Percentiles rank a stretch among this genome's conserved stretches.
phyloP scores from a whole-genome alignment of 2,329 filamentous ascomycete species.

The Knufia fluminis region DNA sequence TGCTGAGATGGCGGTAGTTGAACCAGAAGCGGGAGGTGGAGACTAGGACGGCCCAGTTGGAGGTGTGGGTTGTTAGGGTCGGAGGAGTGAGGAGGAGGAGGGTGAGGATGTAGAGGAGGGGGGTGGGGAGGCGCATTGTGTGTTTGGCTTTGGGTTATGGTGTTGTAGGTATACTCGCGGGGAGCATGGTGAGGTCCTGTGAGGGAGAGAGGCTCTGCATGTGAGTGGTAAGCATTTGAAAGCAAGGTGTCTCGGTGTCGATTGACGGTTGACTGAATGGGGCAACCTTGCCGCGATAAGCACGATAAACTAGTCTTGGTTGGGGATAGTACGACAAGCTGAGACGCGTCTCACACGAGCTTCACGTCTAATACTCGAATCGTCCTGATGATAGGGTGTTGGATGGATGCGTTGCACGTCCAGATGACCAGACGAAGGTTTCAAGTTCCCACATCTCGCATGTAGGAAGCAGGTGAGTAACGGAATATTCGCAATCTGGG shows the following conservation, averaged over 20 bases:
- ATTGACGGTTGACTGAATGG: not conserved
- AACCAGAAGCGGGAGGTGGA: constrained; percentile 99
- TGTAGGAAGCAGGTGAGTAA: too few species aligned
- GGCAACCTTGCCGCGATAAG: not conserved
- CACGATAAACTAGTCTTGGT: too few species aligned
- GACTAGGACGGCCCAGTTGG: constrained; percentile 98
- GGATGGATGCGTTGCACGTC: too few species aligned
- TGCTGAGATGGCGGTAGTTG: constrained; percentile 97
- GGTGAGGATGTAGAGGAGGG: not conserved
- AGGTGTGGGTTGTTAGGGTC: constrained; percentile 57
- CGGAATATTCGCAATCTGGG: too few species aligned
- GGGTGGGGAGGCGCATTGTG: not conserved
- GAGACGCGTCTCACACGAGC: too few species aligned
- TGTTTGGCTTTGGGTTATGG: not conserved
- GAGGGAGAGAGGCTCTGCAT: not conserved
- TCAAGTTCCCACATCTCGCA: too few species aligned
- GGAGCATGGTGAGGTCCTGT: not conserved
- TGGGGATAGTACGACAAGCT: too few species aligned
- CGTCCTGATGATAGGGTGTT: too few species aligned
- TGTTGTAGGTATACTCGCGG: not conserved
- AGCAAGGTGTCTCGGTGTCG: not conserved
- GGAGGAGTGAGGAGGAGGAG: not conserved
- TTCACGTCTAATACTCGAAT: too few species aligned
- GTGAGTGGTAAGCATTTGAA: not conserved
- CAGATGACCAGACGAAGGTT: too few species aligned